A percentile compares a stretch with the other conserved stretches of the same genome.
Conservation (phyloP, 192 early-diverging fungal genomes). For the Borealophlyctis nickersoniae region DNA sequence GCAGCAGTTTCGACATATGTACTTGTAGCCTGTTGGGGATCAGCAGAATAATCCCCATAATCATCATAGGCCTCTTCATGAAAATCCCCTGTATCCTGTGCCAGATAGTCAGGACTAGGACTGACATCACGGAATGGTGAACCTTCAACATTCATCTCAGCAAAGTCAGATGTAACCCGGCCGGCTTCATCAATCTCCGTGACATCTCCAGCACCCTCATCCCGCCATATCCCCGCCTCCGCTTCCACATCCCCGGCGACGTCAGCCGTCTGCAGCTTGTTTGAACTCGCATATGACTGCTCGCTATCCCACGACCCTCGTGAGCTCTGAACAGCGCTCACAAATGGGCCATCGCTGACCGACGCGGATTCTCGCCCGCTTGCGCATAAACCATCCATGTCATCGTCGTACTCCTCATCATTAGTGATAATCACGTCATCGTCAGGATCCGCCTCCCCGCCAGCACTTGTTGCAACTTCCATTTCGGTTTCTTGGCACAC, state of each 20-base stretch:
- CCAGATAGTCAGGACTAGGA: not conserved
- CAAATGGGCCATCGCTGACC: conserved; percentile 19
- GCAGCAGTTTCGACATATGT: not conserved
- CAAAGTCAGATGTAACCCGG: not conserved
- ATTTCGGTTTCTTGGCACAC: not conserved
- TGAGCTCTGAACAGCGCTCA: conserved; percentile 23
- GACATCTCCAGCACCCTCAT: too few relatives aligned
- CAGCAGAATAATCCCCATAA: not conserved
- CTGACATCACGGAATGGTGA: not conserved
- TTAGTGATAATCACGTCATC: not conserved
- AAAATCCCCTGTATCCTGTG: conserved; percentile 1
- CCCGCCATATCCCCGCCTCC: not conserved
- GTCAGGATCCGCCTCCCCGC: not conserved
- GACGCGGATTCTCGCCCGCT: conserved; percentile 6
- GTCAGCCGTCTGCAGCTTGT: not conserved
- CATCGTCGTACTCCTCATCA: not conserved
- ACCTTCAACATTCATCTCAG: too few relatives aligned
- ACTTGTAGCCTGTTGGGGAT: conserved; percentile 7
- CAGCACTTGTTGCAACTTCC: too few relatives aligned
- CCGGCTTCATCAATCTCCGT: conserved; percentile 2
- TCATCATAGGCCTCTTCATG: not conserved
- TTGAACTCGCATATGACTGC: conserved; percentile 3
- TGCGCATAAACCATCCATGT: not conserved
- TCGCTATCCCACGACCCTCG: conserved; percentile 9
- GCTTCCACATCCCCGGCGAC: conserved; percentile 1